Conservation (phyloP, 2,329 filamentous ascomycete species). For the Aureobasidium uvarum region DNA sequence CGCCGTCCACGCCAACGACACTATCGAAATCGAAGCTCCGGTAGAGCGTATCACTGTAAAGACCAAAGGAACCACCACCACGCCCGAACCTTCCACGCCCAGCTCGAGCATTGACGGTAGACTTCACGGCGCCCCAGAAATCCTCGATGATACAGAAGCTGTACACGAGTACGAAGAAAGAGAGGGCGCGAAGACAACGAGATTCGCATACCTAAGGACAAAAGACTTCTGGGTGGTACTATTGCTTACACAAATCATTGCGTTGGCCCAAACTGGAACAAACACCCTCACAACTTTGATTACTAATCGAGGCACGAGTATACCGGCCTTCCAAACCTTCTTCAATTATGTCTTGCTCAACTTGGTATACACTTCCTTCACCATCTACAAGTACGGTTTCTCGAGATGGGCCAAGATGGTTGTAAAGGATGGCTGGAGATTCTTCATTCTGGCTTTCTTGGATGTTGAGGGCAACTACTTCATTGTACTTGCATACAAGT, state of each 20-base stretch:
- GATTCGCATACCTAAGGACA: constrained; percentile 72
- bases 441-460: constrained; percentile 85
- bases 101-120: constrained; percentile 29
- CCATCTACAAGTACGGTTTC: constrained; percentile 75
- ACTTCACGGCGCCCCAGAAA: constrained; percentile 42
- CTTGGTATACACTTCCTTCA: constrained; percentile 75
- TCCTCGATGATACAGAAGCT: constrained; percentile 36
- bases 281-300: constrained; percentile 88
- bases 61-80: constrained; percentile 35
- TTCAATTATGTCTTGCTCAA: constrained; percentile 91
- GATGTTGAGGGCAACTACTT: constrained; percentile 99
- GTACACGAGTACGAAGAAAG: constrained; percentile 43
- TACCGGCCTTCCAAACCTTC: constrained; percentile 92
- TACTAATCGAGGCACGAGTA: constrained; percentile 64
- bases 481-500: constrained; percentile 86
- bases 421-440: constrained; percentile 80
- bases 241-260: constrained; percentile 71
- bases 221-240: constrained; percentile 86
- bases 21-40: constrained; percentile 28
- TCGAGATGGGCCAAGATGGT: constrained; percentile 66
- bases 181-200: constrained; percentile 47
- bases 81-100: constrained; percentile 30
- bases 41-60: constrained; percentile 37
- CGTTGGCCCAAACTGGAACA: constrained; percentile 86
- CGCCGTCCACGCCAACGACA: constrained; percentile 25